A percentile compares a stretch with the other conserved stretches of the same genome.
These are phyloP conservation scores for Pisolithus microcarpus DNA, from an alignment of 768 basidiomycete genomes.

Conservation along the genomic window DNA sequence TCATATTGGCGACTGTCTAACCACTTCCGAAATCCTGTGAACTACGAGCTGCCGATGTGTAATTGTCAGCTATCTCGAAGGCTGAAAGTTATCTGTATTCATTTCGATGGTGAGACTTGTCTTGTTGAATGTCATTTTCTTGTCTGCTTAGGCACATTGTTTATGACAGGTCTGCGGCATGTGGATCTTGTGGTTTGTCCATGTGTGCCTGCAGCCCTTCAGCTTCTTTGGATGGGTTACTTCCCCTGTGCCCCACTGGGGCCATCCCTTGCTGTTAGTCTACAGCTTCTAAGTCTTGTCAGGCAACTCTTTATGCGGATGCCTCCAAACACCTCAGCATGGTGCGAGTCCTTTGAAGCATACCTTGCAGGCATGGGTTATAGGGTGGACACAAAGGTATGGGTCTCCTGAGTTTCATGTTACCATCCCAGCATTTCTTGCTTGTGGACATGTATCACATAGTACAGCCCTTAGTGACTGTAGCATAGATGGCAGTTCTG, in stretches of 20 bases:
- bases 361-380: constrained; percentile 15
- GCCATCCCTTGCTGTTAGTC: constrained; percentile 27
- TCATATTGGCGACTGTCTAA: background rate
- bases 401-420: background rate
- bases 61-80: background rate
- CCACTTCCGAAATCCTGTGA: background rate
- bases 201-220: constrained; percentile 8
- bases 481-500: too few species aligned
- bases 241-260: constrained; percentile 24
- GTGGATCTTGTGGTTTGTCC: background rate
- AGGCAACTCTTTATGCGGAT: constrained; percentile 17
- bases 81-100: constrained; percentile 1
- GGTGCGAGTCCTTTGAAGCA: constrained; percentile 20
- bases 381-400: constrained; percentile 13
- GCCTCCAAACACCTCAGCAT: constrained; percentile 23
- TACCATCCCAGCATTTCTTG: too few species aligned
- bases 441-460: too few species aligned
- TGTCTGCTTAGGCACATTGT: background rate
- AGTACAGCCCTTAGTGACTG: too few species aligned
- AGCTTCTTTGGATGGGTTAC: constrained; percentile 19
- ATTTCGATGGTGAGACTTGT: background rate
- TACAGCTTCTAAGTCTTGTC: constrained; percentile 25
- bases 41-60: background rate
- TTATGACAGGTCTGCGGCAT: background rate
- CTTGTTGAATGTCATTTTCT: background rate